phyloP scores from a whole-genome alignment of 192 early-diverging fungal genomes.

The Rhizophagus clarus region DNA sequence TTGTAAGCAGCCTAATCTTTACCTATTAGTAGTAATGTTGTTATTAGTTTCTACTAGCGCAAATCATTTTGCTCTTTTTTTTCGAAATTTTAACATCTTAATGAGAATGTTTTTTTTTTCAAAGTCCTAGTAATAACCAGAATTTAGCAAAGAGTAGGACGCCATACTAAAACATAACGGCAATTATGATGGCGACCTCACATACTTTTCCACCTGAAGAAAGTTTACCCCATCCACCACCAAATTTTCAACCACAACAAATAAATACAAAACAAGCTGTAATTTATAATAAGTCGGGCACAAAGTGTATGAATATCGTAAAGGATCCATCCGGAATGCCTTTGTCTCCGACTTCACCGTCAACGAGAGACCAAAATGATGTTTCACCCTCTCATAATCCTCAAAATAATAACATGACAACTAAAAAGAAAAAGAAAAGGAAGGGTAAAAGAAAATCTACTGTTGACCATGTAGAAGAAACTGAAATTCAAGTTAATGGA shows the following conservation, averaged over 20 bases:
- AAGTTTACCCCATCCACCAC: slow-evolving; percentile 27
- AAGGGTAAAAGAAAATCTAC: slow-evolving; percentile 28
- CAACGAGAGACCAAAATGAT: background rate
- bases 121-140: background rate
- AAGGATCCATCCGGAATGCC: slow-evolving; percentile 14
- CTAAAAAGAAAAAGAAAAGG: slow-evolving; percentile 33
- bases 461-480: slow-evolving; percentile 6
- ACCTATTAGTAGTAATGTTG: background rate
- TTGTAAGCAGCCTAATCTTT: background rate
- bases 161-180: slow-evolving; percentile 14
- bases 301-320: slow-evolving; percentile 34
- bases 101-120: background rate
- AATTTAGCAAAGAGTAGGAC: slow-evolving; percentile 12
- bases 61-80: background rate
- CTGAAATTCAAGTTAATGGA: slow-evolving; percentile 1
- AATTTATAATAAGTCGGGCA: slow-evolving; percentile 33
- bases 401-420: slow-evolving; percentile 5
- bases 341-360: slow-evolving; percentile 26
- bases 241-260: slow-evolving; percentile 26
- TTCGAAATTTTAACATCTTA: background rate
- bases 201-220: slow-evolving; percentile 30
- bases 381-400: background rate
- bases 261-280: slow-evolving; percentile 28
- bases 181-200: slow-evolving; percentile 36
- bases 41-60: background rate